Evolutionary conservation across 2,329 filamentous ascomycete species (phyloP).

Genomic region (Aureobasidium lini): DNA sequence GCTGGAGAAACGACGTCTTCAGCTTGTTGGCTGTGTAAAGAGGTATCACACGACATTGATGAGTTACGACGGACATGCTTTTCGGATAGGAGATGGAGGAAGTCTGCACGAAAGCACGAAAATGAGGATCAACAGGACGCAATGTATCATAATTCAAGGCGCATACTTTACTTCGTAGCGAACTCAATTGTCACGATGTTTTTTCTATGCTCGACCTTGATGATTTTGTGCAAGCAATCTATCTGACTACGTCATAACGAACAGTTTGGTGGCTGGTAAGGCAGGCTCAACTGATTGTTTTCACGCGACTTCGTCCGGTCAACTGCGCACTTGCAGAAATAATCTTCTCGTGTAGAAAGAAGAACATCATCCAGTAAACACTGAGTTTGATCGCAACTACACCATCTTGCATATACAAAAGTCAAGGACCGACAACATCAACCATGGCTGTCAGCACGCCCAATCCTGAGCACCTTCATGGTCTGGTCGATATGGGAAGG

Average conservation of each 20-base stretch:
- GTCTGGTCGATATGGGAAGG: conserved; percentile 18
- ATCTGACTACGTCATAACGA: neutral
- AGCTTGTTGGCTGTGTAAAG: conserved; percentile 31
- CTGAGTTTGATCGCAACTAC: neutral
- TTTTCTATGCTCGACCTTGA: neutral
- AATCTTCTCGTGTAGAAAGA: too few species aligned
- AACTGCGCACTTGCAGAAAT: neutral
- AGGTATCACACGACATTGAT: neutral
- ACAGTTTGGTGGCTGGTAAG: neutral
- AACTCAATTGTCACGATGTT: neutral
- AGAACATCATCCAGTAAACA: neutral
- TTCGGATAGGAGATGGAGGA: neutral
- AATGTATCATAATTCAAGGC: neutral
- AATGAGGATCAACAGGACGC: neutral
- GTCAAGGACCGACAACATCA: too few species aligned
- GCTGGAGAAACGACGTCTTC: conserved; percentile 85
- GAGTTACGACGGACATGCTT: conserved; percentile 6
- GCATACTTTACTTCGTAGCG: neutral
- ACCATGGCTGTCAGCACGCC: neutral
- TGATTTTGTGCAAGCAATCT: neutral
- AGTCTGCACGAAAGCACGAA: neutral
- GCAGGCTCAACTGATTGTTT: neutral
- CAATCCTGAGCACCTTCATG: conserved; percentile 10
- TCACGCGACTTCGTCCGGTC: neutral
- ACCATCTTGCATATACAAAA: neutral